These are phyloP conservation scores for Clitoria ternatea DNA, from an alignment of 306 rosid species.

Conservation along the genomic window DNA sequence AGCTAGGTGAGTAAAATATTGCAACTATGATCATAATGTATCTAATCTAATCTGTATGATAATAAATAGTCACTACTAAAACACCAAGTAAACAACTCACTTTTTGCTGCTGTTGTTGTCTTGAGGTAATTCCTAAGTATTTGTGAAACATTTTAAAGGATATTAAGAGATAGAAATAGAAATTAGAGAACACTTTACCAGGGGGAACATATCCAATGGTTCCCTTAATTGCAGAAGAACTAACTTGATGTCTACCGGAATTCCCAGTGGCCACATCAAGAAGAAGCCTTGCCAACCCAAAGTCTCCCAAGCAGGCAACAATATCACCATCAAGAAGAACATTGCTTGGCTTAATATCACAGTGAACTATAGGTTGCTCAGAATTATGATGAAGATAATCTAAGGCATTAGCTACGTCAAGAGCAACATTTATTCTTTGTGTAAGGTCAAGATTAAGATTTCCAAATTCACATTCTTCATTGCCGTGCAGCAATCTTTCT, in stretches of 20 bases:
- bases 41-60: not conserved
- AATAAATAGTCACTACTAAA: not conserved
- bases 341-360: slow-evolving; percentile 48
- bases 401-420: slow-evolving; percentile 38
- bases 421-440: slow-evolving; percentile 21
- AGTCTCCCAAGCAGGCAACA: slow-evolving; percentile 39
- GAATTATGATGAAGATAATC: slow-evolving; percentile 38
- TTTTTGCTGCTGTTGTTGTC: not conserved
- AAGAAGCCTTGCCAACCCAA: slow-evolving; percentile 40
- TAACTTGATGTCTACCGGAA: slow-evolving; percentile 3
- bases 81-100: not conserved
- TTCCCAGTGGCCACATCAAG: not conserved
- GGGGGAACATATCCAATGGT: slow-evolving; percentile 39
- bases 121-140: not conserved
- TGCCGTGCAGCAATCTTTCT: slow-evolving; percentile 15
- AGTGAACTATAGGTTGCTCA: slow-evolving; percentile 24
- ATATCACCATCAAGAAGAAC: slow-evolving; percentile 34
- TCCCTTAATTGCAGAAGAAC: slow-evolving; percentile 19
- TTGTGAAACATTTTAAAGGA: not conserved
- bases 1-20: not conserved
- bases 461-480: not conserved
- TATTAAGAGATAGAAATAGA: no score
- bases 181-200: not conserved
- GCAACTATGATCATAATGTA: not conserved
- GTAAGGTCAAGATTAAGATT: not conserved